Evolutionary conservation across 805 yeast species (phyloP), one percentile per base, ranked within the genome.

Genomic region (Wickerhamomyces hampshirensis): DNA sequence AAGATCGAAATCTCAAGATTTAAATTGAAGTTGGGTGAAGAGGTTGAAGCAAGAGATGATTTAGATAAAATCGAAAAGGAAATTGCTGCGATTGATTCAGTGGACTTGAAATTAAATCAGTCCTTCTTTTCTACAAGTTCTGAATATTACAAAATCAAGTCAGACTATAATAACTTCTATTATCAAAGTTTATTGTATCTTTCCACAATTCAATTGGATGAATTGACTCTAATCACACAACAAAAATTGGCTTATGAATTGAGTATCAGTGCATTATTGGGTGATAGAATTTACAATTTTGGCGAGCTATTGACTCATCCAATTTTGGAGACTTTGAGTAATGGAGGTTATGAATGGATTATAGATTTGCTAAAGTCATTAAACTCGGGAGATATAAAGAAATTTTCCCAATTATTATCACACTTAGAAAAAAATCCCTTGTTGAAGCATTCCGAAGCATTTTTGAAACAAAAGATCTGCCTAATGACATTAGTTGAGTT

Each of bases 221-320:
- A 59, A 28, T 58, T 77, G 38, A 47, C 67, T 9, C 28, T 41
- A 10, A 47, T 55, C 24, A 70, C 66, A 33, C 68, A 63, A 48
- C 71, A 69, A 48, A 66, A 65, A 38, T 59, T 80, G 34, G 84
- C 86, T 2, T 77, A 79, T 51, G 95, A 91, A 47, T 73, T 91
- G 48, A 73, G 91, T 41, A 69, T 87, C 31, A 80, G 95, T 23
- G 98, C 97, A 0, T 66, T 93, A 41, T 69, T 91, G 50, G 98
- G 97, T 33, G 95, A 88, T 55, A 80, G 76, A 53, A 85, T 91
- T 50, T 93, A 87, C 68, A 93, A 91, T 65, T 93, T 93, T 61
- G 98, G 98, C 34, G 98, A 93, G 63, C 73, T 93, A 44, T 72
- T 93, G 42, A 77, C 88, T 58, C 98, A 91, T 61, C 95, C 93